These are phyloP conservation scores for Apophysomyces variabilis DNA, from an alignment of 371 early-diverging fungal species.

Conservation along the genomic window DNA sequence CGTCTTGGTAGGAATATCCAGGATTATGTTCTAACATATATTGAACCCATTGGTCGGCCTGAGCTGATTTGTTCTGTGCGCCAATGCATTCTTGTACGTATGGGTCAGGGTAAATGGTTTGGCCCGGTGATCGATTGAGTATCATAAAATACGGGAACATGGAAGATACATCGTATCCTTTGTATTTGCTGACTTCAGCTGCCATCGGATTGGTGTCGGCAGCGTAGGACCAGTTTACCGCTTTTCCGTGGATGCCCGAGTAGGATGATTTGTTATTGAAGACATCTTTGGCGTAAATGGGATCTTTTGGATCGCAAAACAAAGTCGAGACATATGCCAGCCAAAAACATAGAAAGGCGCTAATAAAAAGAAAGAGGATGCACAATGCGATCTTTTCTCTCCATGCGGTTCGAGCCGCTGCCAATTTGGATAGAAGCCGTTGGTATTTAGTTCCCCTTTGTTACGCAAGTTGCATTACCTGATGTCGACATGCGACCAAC, in stretches of 20 bases:
- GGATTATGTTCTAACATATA: slow-evolving; percentile 37
- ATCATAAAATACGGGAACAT: slow-evolving; percentile 50
- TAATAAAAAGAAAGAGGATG: slow-evolving; percentile 29
- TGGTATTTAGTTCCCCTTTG: neutral
- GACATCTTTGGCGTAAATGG: slow-evolving; percentile 28
- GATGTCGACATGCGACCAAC: slow-evolving; percentile 36
- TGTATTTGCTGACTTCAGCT: slow-evolving; percentile 35
- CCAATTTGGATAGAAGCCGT: neutral
- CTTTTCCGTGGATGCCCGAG: slow-evolving; percentile 46
- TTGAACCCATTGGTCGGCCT: slow-evolving; percentile 45
- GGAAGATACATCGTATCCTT: slow-evolving; percentile 46
- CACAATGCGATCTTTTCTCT: slow-evolving; percentile 53
- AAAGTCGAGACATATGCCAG: slow-evolving; percentile 45
- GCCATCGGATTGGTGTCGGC: slow-evolving; percentile 19
- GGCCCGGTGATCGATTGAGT: slow-evolving; percentile 25
- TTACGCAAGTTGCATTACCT: slow-evolving; percentile 22
- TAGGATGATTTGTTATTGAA: slow-evolving; percentile 36
- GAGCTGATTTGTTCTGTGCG: slow-evolving; percentile 18
- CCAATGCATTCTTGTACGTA: slow-evolving; percentile 45
- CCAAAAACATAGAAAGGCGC: slow-evolving; percentile 45
- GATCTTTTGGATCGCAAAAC: slow-evolving; percentile 48
- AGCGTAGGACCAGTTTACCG: slow-evolving; percentile 36
- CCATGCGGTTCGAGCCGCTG: slow-evolving; percentile 50
- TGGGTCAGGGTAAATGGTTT: slow-evolving; percentile 10
- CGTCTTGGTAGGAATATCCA: slow-evolving; percentile 32